Evolutionary conservation across 2,329 filamentous ascomycete species (phyloP).

Genomic region (Clarireedia sp.): DNA sequence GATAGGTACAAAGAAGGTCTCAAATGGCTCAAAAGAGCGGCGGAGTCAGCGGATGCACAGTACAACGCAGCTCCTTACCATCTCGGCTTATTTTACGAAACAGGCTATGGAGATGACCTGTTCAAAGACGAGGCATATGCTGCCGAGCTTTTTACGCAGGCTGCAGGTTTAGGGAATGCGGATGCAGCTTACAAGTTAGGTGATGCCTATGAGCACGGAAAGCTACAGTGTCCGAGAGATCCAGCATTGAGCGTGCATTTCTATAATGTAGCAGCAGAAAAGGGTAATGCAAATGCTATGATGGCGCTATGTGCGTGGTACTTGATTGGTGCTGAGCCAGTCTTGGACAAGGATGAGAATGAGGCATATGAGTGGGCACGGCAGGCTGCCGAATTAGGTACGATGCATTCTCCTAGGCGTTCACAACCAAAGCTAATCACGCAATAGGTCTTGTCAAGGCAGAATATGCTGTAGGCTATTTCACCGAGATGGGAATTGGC

Average conservation of each 20-base stretch:
- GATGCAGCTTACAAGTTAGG: constrained; percentile 84
- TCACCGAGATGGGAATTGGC: constrained; percentile 97
- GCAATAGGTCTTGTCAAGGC: constrained; percentile 45
- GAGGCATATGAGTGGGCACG: constrained; percentile 96
- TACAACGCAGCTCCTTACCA: constrained; percentile 93
- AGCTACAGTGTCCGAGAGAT: constrained; percentile 78
- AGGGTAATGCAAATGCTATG: constrained; percentile 80
- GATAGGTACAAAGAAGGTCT: constrained; percentile 84
- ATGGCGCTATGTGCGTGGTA: constrained; percentile 99
- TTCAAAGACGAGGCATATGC: constrained; percentile 88
- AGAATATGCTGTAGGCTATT: constrained; percentile 94
- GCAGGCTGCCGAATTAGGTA: constrained; percentile 78
- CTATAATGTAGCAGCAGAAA: constrained; percentile 86
- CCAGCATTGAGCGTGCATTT: constrained; percentile 93
- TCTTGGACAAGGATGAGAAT: constrained; percentile 88
- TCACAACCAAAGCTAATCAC: constrained; percentile 10
- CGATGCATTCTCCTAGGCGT: constrained; percentile 26
- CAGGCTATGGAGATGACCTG: constrained; percentile 87
- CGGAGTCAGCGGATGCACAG: constrained; percentile 81
- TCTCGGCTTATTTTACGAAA: constrained; percentile 80
- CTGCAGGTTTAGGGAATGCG: constrained; percentile 82
- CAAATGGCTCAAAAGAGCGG: constrained; percentile 92
- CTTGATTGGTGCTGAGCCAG: constrained; percentile 84
- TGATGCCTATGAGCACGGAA: constrained; percentile 94
- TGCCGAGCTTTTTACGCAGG: constrained; percentile 87